Percentiles rank a stretch among this genome's conserved stretches.
phyloP scores from a whole-genome alignment of 345 rosid species.

The Heritiera fomes region DNA sequence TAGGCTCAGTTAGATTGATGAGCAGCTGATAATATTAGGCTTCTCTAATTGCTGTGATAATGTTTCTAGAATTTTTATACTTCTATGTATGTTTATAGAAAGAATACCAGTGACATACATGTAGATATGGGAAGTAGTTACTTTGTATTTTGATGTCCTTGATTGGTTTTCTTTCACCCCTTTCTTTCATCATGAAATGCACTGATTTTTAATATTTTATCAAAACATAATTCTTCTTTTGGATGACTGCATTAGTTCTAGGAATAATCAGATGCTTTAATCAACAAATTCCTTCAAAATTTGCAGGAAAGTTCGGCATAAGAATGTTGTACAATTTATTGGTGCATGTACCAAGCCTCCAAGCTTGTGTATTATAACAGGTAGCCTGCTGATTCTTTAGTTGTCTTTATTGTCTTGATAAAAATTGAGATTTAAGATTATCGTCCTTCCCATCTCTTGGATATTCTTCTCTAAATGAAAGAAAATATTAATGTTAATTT shows the following conservation, averaged over 20 bases:
- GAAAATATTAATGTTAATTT: neutral
- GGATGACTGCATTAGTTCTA: neutral
- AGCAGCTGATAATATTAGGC: conserved; percentile 1
- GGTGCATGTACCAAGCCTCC: conserved; percentile 99
- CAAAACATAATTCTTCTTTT: neutral
- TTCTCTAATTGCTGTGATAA: neutral
- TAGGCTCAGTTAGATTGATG: neutral
- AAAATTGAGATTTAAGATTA: neutral
- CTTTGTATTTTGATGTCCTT: neutral
- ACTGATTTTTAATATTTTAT: neutral
- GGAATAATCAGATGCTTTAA: neutral
- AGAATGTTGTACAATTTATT: conserved; percentile 94
- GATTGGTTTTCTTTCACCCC: neutral
- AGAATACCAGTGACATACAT: neutral
- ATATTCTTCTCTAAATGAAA: neutral
- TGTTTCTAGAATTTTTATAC: neutral
- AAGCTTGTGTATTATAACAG: conserved; percentile 87
- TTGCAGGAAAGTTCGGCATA: conserved; percentile 92
- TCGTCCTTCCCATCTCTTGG: neutral
- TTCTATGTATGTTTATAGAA: neutral
- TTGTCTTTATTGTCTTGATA: neutral
- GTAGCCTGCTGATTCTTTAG: conserved; percentile 36
- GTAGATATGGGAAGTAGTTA: neutral
- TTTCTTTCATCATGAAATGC: neutral
- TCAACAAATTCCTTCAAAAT: conserved; percentile 19